Base-by-base conservation (phyloP, 2,329 filamentous ascomycete species). In the Tympanopsis confertula region DNA sequence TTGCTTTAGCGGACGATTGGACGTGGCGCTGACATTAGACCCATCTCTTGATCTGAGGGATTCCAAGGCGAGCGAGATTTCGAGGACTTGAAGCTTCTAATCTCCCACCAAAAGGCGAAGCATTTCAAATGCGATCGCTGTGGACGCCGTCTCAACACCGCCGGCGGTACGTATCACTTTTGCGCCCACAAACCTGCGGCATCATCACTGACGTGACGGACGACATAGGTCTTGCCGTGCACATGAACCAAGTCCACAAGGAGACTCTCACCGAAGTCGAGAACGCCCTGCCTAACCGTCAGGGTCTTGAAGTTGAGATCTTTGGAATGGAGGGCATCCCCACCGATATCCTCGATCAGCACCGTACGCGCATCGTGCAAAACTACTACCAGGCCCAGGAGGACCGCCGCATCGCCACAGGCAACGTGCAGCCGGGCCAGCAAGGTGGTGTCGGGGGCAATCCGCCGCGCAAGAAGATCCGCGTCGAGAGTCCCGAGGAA, bases 161-260 rank as follows among this genome's bases (percentile, higher is more conserved):
- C 88, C 30, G 91, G 91, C 72, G 91, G 87, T 93, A 61, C 53
- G 74, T 57, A 19, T 15, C 36, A 5, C 20, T 5, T 4, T 24
- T n/a, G 15, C 13, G 17, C 29, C 15, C 18, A n/a, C 4, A 19
- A 18, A 19, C 32, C 7, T 5, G 24, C 20, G 26, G 33, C 44
- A 39, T 33, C 36, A 38, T 32, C 13, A 17, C 30, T 18, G 24
- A 42, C 24, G 17, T 19, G 17, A 39, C 38, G 53, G 43, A 5
- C 29, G 29, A 36, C 37, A 15, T 47, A 94, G 87, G 91, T 66
- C 76, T 98, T 42, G 85, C 83, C 24, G 91, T 98, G 39, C 91
- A 98, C 58, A 83, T 96, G 86, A 93, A 89, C 55, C 91, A 98
- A 59, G 91, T 98, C 35, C 91, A 98, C 68, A 98, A 98, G 60